These are phyloP conservation scores for Fraxinus cuspidata DNA, from an alignment of 257 asterid species.

Conservation along the genomic window DNA sequence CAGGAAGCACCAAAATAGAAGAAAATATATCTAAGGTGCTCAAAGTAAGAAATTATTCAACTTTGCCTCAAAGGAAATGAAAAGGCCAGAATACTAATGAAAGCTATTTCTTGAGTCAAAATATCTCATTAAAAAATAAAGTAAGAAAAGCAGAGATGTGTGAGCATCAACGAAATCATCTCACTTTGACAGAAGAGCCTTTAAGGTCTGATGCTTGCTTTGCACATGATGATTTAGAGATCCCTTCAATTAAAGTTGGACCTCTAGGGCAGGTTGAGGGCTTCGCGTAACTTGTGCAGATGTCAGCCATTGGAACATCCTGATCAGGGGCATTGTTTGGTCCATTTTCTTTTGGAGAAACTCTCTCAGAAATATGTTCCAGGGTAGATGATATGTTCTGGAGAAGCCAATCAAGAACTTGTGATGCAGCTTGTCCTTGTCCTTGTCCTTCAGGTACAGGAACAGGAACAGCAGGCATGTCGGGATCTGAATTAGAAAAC, in stretches of 20 bases:
- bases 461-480: slow-evolving; percentile 93
- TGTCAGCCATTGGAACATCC: slow-evolving; percentile 84
- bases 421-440: too few species aligned
- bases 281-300: slow-evolving; percentile 47
- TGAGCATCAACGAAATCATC: neutral
- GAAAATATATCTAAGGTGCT: neutral
- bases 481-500: slow-evolving; percentile 91
- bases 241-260: slow-evolving; percentile 83
- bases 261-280: slow-evolving; percentile 59
- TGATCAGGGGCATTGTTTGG: slow-evolving; percentile 64
- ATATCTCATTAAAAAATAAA: neutral
- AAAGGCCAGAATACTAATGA: slow-evolving; percentile 8
- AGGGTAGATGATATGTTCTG: slow-evolving; percentile 74
- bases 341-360: slow-evolving; percentile 77
- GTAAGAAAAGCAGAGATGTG: neutral
- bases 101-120: neutral
- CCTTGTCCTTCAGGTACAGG: too few species aligned
- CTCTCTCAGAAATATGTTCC: slow-evolving; percentile 75
- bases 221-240: slow-evolving; percentile 82
- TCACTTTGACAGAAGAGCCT: slow-evolving; percentile 82
- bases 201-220: slow-evolving; percentile 88
- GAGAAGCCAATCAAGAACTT: slow-evolving; percentile 89
- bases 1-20: neutral
- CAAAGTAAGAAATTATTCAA: neutral
- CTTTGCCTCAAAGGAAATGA: neutral